A percentile compares a stretch with the other conserved stretches of the same genome.
Conservation (phyloP, 2,329 filamentous ascomycete species). For the Pseudopithomyces chartarum region DNA sequence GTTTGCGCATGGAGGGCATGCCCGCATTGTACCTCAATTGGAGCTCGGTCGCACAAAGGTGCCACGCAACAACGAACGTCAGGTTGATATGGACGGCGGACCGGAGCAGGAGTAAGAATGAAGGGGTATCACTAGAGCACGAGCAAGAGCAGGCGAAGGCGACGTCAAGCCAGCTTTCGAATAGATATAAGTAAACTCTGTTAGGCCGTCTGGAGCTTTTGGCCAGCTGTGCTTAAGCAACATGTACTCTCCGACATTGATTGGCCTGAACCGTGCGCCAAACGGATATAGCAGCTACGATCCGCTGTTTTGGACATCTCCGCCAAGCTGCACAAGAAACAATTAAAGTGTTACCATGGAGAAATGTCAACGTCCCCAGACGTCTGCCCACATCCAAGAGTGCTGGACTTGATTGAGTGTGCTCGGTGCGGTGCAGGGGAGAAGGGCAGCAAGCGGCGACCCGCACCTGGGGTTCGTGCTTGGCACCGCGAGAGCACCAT, state of each 20-base stretch:
- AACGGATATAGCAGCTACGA: constrained; percentile 17
- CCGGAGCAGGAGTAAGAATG: constrained; percentile 6
- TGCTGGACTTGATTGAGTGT: not conserved
- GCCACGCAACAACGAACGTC: constrained; percentile 21
- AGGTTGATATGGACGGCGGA: constrained; percentile 6
- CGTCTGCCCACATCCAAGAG: not conserved
- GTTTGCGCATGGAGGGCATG: constrained; percentile 1
- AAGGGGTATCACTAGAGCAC: constrained; percentile 33
- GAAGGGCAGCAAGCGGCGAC: constrained; percentile 12
- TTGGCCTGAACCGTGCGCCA: constrained; percentile 38
- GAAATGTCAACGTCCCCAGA: not conserved
- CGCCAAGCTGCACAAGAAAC: constrained; percentile 10
- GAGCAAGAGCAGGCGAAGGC: constrained; percentile 15
- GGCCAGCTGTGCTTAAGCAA: constrained; percentile 44
- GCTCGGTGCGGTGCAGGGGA: not conserved
- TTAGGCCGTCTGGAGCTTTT: constrained; percentile 28
- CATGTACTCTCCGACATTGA: constrained; percentile 27
- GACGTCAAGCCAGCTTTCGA: constrained; percentile 26
- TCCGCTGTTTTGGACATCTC: constrained; percentile 17
- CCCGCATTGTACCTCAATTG: constrained; percentile 18
- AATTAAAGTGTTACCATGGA: not conserved
- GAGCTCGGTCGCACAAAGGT: constrained; percentile 25
- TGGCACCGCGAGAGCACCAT: constrained; percentile 24
- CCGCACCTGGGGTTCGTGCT: constrained; percentile 18
- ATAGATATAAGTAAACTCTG: constrained; percentile 22